Evolutionary conservation across 108 stramenopile species (phyloP).

Genomic region (Aurantiochytrium sp.): DNA sequence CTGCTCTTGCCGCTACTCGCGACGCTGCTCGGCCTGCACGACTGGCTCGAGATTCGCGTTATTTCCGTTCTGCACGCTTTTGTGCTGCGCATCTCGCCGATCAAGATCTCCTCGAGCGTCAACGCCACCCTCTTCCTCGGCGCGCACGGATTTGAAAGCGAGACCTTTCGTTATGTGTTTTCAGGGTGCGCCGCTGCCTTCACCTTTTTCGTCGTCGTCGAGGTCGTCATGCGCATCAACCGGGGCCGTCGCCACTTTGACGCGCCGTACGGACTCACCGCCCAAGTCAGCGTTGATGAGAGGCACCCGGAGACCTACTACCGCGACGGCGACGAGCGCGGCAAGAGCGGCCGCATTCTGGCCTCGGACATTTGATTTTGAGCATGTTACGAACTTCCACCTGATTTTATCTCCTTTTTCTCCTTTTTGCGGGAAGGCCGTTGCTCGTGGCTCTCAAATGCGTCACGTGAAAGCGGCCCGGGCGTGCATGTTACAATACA

Average conservation of each 20-base stretch:
- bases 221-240: background rate
- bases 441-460: background rate
- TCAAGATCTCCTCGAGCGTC: background rate
- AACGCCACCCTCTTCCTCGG: background rate
- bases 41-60: constrained; percentile 29
- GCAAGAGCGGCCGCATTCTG: background rate
- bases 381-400: background rate
- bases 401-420: background rate
- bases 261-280: background rate
- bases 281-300: background rate
- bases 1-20: background rate
- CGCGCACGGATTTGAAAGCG: background rate
- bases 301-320: background rate
- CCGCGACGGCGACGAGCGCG: background rate
- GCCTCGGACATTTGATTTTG: background rate
- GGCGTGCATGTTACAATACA: too few relatives aligned
- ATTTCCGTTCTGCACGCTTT: background rate
- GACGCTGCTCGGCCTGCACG: background rate
- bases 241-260: background rate
- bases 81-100: background rate
- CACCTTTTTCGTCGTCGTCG: background rate
- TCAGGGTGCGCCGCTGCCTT: background rate
- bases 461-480: too few relatives aligned
- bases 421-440: background rate
- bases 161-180: background rate